A percentile compares a stretch with the other conserved stretches of the same genome.
Evolutionary conservation across 805 yeast species (phyloP).

Genomic region (Zygosaccharomyces siamensis): DNA sequence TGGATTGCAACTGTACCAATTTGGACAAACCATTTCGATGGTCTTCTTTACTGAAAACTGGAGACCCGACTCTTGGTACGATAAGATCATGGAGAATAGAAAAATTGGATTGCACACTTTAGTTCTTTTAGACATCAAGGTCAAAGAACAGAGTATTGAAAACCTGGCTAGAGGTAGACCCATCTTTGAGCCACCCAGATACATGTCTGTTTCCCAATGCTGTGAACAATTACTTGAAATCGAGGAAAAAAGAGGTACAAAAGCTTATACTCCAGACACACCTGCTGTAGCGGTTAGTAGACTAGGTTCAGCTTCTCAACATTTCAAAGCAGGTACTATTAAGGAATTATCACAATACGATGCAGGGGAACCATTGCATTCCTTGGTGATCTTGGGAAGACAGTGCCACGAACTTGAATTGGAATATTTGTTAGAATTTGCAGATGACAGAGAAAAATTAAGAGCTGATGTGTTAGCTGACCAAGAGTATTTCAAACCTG

Average conservation of each 20-base stretch:
- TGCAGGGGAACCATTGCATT: constrained; percentile 91
- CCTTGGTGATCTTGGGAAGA: constrained; percentile 85
- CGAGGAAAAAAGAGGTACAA: constrained; percentile 69
- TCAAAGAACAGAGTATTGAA: constrained; percentile 92
- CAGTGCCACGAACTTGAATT: constrained; percentile 90
- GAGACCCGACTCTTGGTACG: constrained; percentile 95
- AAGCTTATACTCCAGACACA: constrained; percentile 78
- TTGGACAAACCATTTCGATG: constrained; percentile 95
- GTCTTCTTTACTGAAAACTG: constrained; percentile 93
- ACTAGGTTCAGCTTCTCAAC: constrained; percentile 80
- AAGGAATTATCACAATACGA: constrained; percentile 74
- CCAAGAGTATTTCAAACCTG: constrained; percentile 71
- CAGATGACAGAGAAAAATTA: constrained; percentile 52
- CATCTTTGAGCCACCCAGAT: constrained; percentile 94
- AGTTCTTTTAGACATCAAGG: constrained; percentile 85
- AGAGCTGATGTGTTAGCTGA: constrained; percentile 43
- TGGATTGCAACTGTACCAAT: constrained; percentile 89
- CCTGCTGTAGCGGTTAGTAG: constrained; percentile 94
- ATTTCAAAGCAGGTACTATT: constrained; percentile 79
- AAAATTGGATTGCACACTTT: constrained; percentile 88
- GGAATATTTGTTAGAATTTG: constrained; percentile 76
- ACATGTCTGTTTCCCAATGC: constrained; percentile 88
- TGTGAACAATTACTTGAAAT: constrained; percentile 83
- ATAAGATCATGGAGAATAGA: constrained; percentile 83
- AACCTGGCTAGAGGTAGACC: constrained; percentile 89